Evolutionary conservation across 768 basidiomycete genomes (phyloP).

Genomic region (Inosperma sp.): DNA sequence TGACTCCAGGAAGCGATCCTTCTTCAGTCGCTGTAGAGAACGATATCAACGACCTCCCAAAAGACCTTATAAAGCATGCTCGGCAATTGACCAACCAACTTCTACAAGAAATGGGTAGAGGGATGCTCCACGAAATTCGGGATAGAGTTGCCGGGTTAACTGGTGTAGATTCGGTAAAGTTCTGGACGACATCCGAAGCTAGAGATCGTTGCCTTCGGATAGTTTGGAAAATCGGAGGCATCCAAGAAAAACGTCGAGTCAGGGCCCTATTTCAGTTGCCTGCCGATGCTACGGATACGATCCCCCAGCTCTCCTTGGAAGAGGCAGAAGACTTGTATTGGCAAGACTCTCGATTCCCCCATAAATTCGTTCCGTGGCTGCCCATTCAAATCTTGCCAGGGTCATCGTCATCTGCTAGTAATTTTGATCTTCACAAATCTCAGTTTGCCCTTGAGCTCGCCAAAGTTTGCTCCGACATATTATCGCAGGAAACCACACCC

Average conservation of each 20-base stretch:
- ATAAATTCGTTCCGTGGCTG: constrained; percentile 50
- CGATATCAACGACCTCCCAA: constrained; percentile 30
- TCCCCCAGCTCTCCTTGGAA: constrained; percentile 12
- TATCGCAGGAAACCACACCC: constrained; percentile 41
- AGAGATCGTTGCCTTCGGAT: constrained; percentile 70
- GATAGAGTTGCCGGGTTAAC: constrained; percentile 37
- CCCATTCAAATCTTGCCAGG: constrained; percentile 52
- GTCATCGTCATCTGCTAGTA: constrained; percentile 14
- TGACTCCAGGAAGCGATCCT: not conserved
- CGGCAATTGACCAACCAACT: constrained; percentile 69
- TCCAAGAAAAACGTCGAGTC: constrained; percentile 58
- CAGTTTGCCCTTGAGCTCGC: not conserved
- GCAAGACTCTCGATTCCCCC: constrained; percentile 55
- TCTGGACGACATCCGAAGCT: constrained; percentile 82
- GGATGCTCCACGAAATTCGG: constrained; percentile 57
- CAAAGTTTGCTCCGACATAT: constrained; percentile 50
- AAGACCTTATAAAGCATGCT: constrained; percentile 51
- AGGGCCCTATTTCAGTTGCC: constrained; percentile 49
- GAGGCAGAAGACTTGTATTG: constrained; percentile 51
- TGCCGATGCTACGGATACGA: not conserved
- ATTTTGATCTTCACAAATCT: constrained; percentile 7
- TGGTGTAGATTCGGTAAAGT: constrained; percentile 37
- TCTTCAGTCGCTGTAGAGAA: constrained; percentile 18
- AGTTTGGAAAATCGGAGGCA: constrained; percentile 74
- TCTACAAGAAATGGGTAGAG: constrained; percentile 65